Evolutionary conservation across 2,329 filamentous ascomycete genomes (phyloP).

Genomic region (Hirsutella minnesotensis): DNA sequence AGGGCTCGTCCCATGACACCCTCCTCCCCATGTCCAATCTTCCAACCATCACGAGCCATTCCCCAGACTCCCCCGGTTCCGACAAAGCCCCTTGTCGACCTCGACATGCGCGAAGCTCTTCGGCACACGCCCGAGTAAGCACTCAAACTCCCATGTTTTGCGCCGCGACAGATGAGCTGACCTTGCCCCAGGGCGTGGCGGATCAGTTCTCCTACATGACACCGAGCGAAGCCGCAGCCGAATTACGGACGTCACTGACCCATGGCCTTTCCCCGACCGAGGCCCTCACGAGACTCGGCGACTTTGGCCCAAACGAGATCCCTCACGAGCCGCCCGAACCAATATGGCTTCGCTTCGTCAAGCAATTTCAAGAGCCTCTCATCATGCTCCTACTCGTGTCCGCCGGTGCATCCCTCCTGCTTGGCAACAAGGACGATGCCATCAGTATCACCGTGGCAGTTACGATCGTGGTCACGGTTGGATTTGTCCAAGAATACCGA

Average conservation of each 20-base stretch:
- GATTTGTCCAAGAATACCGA: conserved; percentile 93
- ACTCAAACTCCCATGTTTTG: background rate
- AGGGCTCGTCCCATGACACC: conserved; percentile 17
- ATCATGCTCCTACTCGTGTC: conserved; percentile 87
- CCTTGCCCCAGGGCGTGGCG: conserved; percentile 29
- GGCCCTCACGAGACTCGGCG: conserved; percentile 65
- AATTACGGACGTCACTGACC: conserved; percentile 69
- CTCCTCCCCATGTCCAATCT: conserved; percentile 22
- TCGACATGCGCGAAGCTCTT: conserved; percentile 36
- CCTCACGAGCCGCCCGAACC: conserved; percentile 90
- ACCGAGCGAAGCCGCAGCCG: conserved; percentile 65
- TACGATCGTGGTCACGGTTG: conserved; percentile 91
- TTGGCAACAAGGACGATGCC: conserved; percentile 91
- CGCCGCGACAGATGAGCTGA: background rate
- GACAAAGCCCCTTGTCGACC: conserved; percentile 16
- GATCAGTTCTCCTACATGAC: conserved; percentile 56
- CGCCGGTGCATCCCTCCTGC: conserved; percentile 74
- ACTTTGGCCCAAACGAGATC: conserved; percentile 86
- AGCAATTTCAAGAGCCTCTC: conserved; percentile 92
- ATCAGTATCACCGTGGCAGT: conserved; percentile 93
- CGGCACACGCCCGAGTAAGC: conserved; percentile 41
- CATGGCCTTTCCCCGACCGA: conserved; percentile 73
- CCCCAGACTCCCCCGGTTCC: conserved; percentile 12
- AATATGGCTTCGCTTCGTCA: conserved; percentile 86
- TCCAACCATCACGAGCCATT: conserved; percentile 19